Conservation (phyloP, 352 stramenopile species). For the Phytopythium chamaehyphon region DNA sequence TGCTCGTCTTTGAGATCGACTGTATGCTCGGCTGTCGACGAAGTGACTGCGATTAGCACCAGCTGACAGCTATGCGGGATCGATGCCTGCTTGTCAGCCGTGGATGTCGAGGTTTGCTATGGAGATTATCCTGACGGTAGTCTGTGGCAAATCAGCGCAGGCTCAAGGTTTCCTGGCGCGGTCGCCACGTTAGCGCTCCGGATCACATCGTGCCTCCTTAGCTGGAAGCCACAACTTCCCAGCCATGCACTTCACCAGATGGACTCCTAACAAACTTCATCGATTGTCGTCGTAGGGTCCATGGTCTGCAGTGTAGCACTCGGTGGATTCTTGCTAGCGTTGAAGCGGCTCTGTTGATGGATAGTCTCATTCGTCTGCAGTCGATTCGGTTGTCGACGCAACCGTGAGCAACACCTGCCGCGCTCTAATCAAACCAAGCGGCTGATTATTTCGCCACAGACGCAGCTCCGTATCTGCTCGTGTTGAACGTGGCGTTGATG, state of each 20-base stretch:
- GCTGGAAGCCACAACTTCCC: background rate
- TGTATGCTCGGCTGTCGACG: background rate
- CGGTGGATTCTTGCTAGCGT: background rate
- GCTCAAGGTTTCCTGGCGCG: background rate
- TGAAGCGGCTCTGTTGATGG: background rate
- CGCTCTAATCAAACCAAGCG: too few species aligned
- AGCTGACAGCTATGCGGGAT: background rate
- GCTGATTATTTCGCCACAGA: too few species aligned
- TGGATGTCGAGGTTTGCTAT: background rate
- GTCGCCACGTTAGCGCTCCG: background rate
- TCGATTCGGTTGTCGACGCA: background rate
- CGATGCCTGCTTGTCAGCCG: background rate
- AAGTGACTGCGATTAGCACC: background rate
- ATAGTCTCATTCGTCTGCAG: background rate
- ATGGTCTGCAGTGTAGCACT: too few species aligned
- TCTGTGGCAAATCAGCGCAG: too few species aligned
- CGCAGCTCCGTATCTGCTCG: too few species aligned
- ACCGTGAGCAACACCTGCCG: constrained; percentile 3
- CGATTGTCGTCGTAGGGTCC: too few species aligned
- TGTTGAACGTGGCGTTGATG: too few species aligned
- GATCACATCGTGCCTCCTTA: background rate
- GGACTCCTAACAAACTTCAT: background rate
- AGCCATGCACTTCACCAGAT: background rate
- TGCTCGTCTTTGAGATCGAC: too few species aligned
- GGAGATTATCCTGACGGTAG: too few species aligned